These are phyloP conservation scores for Phylloporus rhodoxanthus DNA, from an alignment of 768 basidiomycete genomes.

Conservation along the genomic window DNA sequence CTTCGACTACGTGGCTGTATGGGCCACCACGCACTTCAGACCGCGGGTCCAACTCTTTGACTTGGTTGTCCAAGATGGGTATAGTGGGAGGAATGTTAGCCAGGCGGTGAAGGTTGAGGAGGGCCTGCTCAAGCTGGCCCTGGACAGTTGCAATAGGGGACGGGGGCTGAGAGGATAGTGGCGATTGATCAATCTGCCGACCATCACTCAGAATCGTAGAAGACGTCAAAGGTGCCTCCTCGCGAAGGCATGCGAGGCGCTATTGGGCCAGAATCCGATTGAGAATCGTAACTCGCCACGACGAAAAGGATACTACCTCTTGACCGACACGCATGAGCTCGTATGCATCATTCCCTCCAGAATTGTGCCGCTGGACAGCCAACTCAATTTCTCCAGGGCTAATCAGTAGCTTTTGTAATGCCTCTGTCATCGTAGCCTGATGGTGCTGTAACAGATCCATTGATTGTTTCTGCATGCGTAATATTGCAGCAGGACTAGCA, in stretches of 20 bases:
- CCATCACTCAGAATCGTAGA: slow-evolving; percentile 15
- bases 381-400: slow-evolving; percentile 33
- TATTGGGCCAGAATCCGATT: slow-evolving; percentile 1
- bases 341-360: slow-evolving; percentile 39
- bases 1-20: slow-evolving; percentile 51
- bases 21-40: slow-evolving; percentile 46
- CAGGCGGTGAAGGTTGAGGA: slow-evolving; percentile 42
- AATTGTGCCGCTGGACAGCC: slow-evolving; percentile 35
- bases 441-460: slow-evolving; percentile 25
- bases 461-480: slow-evolving; percentile 28
- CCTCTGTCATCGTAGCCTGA: slow-evolving; percentile 32
- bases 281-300: background rate
- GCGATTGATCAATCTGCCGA: slow-evolving; percentile 20
- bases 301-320: slow-evolving; percentile 28
- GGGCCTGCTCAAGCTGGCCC: slow-evolving; percentile 40
- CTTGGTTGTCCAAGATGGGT: slow-evolving; percentile 49
- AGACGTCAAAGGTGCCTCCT: background rate
- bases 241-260: slow-evolving; percentile 21
- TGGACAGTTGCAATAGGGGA: slow-evolving; percentile 25
- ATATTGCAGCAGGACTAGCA: slow-evolving; percentile 15
- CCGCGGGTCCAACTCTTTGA: slow-evolving; percentile 31
- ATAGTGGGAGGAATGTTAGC: slow-evolving; percentile 52
- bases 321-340: slow-evolving; percentile 51
- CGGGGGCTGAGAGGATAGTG: slow-evolving; percentile 15
- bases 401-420: slow-evolving; percentile 37